A percentile compares a stretch with the other conserved stretches of the same genome.
These are phyloP conservation scores for Benincasa hispida DNA, from an alignment of 306 rosid genomes.

Conservation along the genomic window DNA sequence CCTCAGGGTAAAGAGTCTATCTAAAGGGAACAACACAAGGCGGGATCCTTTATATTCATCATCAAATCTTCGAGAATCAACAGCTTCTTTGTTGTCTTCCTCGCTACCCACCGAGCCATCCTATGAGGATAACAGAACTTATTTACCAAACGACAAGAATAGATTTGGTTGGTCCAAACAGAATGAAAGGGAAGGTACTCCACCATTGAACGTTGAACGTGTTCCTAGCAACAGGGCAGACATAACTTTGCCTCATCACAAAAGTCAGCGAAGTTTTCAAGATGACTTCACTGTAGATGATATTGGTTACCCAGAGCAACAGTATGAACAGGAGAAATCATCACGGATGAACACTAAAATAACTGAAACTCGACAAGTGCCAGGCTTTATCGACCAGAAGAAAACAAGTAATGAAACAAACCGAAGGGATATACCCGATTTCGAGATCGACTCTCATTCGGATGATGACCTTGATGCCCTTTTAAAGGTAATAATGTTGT, in stretches of 20 bases:
- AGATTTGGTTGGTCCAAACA: constrained; percentile 70
- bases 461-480: constrained; percentile 62
- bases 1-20: constrained; percentile 84
- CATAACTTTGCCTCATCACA: constrained; percentile 33
- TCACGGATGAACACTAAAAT: constrained; percentile 27
- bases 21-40: constrained; percentile 72
- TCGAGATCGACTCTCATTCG: constrained; percentile 25
- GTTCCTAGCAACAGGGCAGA: constrained; percentile 57
- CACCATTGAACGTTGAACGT: constrained; percentile 33
- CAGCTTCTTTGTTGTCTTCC: constrained; percentile 53
- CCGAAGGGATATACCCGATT: constrained; percentile 21
- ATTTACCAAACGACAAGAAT: constrained; percentile 41
- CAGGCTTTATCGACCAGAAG: constrained; percentile 33
- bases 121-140: constrained; percentile 45
- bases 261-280: constrained; percentile 38
- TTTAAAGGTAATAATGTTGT: constrained; percentile 42
- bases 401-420: constrained; percentile 8
- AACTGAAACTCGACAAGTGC: constrained; percentile 24
- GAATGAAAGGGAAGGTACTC: constrained; percentile 53
- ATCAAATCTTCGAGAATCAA: constrained; percentile 72
- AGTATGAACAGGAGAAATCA: constrained; percentile 34
- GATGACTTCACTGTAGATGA: constrained; percentile 32
- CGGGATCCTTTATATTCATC: constrained; percentile 57
- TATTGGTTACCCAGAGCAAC: constrained; percentile 29
- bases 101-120: constrained; percentile 30